phyloP scores from a whole-genome alignment of 2,329 filamentous ascomycete genomes.

The Neofusicoccum ribis region DNA sequence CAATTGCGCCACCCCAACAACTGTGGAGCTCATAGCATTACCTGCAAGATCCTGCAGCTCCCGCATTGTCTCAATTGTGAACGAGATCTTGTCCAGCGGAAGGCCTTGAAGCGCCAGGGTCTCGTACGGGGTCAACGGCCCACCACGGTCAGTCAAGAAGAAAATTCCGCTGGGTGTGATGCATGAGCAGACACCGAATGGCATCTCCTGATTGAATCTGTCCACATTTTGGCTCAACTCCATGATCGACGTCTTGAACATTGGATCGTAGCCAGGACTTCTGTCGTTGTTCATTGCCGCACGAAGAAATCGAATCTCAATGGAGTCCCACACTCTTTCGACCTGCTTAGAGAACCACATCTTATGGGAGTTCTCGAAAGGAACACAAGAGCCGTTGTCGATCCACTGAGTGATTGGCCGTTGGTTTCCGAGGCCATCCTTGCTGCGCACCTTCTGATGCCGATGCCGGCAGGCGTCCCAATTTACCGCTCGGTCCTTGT shows the following conservation, averaged over 20 bases:
- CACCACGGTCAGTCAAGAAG: constrained; percentile 61
- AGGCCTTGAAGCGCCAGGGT: constrained; percentile 68
- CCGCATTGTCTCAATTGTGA: constrained; percentile 60
- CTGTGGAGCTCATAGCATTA: constrained; percentile 77
- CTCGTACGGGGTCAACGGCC: constrained; percentile 64
- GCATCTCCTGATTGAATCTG: constrained; percentile 49
- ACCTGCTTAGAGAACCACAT: constrained; percentile 54
- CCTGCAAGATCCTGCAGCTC: constrained; percentile 71
- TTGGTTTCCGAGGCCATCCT: constrained; percentile 52
- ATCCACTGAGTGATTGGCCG: constrained; percentile 63
- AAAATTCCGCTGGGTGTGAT: constrained; percentile 66
- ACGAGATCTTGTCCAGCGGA: constrained; percentile 60
- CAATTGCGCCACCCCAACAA: constrained; percentile 65
- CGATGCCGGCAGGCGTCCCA: constrained; percentile 62
- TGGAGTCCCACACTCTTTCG: constrained; percentile 63
- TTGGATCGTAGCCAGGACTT: constrained; percentile 55
- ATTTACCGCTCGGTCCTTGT: constrained; percentile 31
- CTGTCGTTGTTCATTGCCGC: constrained; percentile 36
- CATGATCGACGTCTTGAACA: constrained; percentile 56
- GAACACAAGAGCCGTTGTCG: constrained; percentile 52
- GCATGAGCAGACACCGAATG: constrained; percentile 63
- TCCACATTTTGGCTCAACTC: constrained; percentile 76
- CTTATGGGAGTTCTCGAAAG: constrained; percentile 58
- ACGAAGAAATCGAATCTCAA: constrained; percentile 63
- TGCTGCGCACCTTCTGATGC: constrained; percentile 58